These are phyloP conservation scores for Lachnum nothofagi DNA, from an alignment of 2,329 filamentous ascomycete species.

Conservation along the genomic window DNA sequence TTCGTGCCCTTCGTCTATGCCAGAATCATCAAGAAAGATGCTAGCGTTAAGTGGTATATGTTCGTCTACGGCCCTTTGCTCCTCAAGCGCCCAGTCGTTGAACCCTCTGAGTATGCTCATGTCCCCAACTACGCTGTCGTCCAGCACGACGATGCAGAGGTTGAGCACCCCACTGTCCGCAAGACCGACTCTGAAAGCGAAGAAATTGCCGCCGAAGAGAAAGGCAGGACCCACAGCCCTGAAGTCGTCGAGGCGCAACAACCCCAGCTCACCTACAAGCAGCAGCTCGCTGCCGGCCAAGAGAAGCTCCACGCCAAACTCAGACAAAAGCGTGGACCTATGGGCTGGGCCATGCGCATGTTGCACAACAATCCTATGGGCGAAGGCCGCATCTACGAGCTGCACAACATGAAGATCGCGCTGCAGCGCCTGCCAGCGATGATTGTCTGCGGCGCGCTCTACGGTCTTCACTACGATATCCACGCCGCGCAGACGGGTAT, in stretches of 20 bases:
- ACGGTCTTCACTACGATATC: constrained; percentile 78
- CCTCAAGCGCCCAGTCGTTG: constrained; percentile 52
- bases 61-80: constrained; percentile 59
- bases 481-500: constrained; percentile 70
- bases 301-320: constrained; percentile 59
- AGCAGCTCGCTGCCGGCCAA: constrained; percentile 53
- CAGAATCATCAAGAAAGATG: constrained; percentile 64
- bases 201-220: constrained; percentile 22
- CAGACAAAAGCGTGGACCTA: constrained; percentile 55
- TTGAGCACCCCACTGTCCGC: constrained; percentile 24
- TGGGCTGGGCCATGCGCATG: constrained; percentile 79
- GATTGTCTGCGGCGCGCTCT: constrained; percentile 58
- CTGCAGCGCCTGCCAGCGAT: constrained; percentile 64
- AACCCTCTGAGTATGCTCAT: constrained; percentile 47
- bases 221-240: no score
- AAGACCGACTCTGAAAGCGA: constrained; percentile 27
- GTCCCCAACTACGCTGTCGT: constrained; percentile 76
- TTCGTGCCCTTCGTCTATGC: constrained; percentile 67
- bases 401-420: constrained; percentile 61
- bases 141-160: constrained; percentile 53
- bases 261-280: constrained; percentile 55
- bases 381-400: constrained; percentile 67
- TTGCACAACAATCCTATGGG: constrained; percentile 71
- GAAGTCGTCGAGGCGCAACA: constrained; percentile 42
- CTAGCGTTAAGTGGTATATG: constrained; percentile 58